These are phyloP conservation scores for Rubroboletus satanas DNA, from an alignment of 768 basidiomycete species.

Conservation along the genomic window DNA sequence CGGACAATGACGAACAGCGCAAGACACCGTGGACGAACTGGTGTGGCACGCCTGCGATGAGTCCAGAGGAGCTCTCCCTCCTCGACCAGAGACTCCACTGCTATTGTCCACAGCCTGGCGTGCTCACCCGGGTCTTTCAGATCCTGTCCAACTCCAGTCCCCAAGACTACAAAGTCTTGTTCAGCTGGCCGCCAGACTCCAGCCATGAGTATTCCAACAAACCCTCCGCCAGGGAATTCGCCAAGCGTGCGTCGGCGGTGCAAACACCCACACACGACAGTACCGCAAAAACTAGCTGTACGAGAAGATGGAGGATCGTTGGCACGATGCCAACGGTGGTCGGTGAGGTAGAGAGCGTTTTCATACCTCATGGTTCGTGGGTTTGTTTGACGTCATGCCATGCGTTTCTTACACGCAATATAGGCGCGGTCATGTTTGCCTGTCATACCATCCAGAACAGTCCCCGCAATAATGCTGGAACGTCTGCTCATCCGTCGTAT, in stretches of 20 bases:
- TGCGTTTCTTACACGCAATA: constrained; percentile 21
- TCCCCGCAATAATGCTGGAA: constrained; percentile 18
- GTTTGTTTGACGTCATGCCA: constrained; percentile 35
- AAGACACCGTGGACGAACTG: constrained; percentile 84
- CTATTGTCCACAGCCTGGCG: constrained; percentile 48
- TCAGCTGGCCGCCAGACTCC: constrained; percentile 75
- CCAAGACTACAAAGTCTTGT: constrained; percentile 51
- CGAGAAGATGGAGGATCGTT: constrained; percentile 73
- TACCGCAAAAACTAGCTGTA: constrained; percentile 83
- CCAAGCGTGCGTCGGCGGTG: constrained; percentile 63
- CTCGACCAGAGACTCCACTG: constrained; percentile 57
- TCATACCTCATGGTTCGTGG: constrained; percentile 80
- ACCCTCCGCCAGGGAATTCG: constrained; percentile 44
- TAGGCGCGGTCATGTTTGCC: constrained; percentile 40
- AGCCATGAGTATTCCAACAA: constrained; percentile 37
- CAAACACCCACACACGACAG: constrained; percentile 49
- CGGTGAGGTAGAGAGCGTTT: constrained; percentile 78
- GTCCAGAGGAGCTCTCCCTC: constrained; percentile 50
- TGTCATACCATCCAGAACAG: constrained; percentile 34
- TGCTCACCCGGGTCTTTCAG: constrained; percentile 70
- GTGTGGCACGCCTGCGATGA: constrained; percentile 76
- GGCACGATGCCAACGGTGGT: constrained; percentile 59
- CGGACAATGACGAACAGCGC: constrained; percentile 70
- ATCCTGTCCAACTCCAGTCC: constrained; percentile 55
- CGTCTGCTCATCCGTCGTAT: constrained; percentile 26